Percentiles rank a stretch among this genome's conserved stretches.
Conservation (phyloP, 2,329 filamentous ascomycete species). For the Immersiporthe knoxdaviesiana region DNA sequence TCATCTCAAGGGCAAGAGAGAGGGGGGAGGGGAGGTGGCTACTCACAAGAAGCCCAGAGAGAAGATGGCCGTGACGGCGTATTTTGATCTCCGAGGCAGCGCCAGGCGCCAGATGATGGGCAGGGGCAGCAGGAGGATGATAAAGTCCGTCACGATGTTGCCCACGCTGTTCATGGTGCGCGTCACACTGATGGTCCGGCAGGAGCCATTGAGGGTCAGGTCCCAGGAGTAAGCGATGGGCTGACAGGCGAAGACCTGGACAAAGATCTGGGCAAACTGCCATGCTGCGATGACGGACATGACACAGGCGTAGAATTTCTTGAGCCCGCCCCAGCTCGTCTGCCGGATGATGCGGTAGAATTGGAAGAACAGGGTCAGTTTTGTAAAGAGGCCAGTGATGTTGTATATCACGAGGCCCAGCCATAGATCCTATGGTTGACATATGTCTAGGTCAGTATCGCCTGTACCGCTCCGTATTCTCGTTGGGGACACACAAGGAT, state of each 20-base stretch:
- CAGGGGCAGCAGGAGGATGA: constrained; percentile 20
- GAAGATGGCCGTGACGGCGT: constrained; percentile 15
- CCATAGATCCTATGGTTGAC: constrained; percentile 10
- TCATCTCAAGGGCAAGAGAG: neutral
- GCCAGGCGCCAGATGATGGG: constrained; percentile 17
- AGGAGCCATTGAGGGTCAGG: constrained; percentile 1
- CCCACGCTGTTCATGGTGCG: constrained; percentile 12
- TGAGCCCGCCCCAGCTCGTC: constrained; percentile 9
- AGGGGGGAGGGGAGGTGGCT: neutral
- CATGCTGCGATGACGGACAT: constrained; percentile 16
- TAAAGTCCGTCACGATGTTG: constrained; percentile 21
- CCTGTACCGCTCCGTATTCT: neutral
- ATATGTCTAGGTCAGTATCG: neutral
- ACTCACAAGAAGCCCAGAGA: constrained; percentile 21
- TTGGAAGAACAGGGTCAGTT: constrained; percentile 23
- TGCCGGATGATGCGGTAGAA: constrained; percentile 21
- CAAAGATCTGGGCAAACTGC: constrained; percentile 13
- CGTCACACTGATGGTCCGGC: constrained; percentile 1
- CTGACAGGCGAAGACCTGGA: constrained; percentile 15
- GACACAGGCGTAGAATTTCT: neutral
- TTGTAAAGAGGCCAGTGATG: constrained; percentile 11
- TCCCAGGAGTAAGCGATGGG: constrained; percentile 17
- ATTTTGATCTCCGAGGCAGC: constrained; percentile 7
- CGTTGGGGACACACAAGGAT: too few species aligned
- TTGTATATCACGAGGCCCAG: constrained; percentile 20